Evolutionary conservation across 305 asterid species (phyloP), one percentile per base, ranked within the genome.

Genomic region (Fraxinus velutina): DNA sequence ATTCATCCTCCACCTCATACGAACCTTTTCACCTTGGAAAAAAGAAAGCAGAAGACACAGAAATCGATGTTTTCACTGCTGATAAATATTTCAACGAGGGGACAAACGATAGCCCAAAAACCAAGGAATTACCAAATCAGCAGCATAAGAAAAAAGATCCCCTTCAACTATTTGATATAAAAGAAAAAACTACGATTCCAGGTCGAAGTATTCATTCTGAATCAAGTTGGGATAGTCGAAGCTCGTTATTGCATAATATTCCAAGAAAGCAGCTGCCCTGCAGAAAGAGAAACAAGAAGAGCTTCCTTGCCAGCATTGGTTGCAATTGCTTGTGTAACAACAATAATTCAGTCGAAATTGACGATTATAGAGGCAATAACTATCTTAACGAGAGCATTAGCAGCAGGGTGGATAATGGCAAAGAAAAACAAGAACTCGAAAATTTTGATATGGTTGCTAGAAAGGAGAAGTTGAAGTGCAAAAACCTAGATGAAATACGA

Each of bases 181-280:
- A 90, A 9, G 85, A 81, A 57, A 86, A 78, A 27, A 73, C 79
- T 62, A 52, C 81, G 19, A 71, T 64, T 4, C 81, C 84, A 68
- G 82, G 91, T 12, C 89, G 87, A 27, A 92, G 98, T 42, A 57
- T 87, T 55, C 91, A 84, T 52, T 95, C 98, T 3, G 92, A 89
- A 22, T 89, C 94, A 24, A 95, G 97, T 78, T 83, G 89, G 90
- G 91, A 93, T 33, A 95, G 97, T 88, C 84, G 91, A 62, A 89
- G 87, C 73, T 75, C 88, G 4, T 83, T 95, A 29, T 13, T 93
- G 83, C 86, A 86, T 3, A 70, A 74, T 4, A 29, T 44, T 76
- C 79, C 91, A 19, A 85, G 81, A 82, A 91, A 86, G 76, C 88
- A 86, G 50, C 90, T 79, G 77, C 82, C 79, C 34, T 47, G 10